Evolutionary conservation across 441 rosid species (phyloP).

Genomic region (Breynia disticha): DNA sequence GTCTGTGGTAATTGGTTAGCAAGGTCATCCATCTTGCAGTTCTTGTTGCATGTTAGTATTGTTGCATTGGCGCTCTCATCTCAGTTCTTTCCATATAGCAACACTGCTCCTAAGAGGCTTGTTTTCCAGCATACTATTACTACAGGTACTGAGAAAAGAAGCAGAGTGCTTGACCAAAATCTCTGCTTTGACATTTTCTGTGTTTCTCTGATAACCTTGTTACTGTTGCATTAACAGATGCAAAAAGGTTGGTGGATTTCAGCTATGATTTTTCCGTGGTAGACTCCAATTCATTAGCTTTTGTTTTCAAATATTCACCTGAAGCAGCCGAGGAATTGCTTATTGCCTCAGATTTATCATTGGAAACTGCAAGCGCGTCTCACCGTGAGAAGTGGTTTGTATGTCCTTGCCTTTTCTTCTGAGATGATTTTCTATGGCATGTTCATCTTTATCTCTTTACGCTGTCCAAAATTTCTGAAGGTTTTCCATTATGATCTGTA

Average conservation of each 20-base stretch:
- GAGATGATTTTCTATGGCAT: background rate
- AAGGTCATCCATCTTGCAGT: conserved; percentile 57
- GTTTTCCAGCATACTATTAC: conserved; percentile 78
- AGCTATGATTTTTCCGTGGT: conserved; percentile 65
- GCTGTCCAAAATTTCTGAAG: background rate
- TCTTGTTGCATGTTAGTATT: conserved; percentile 61
- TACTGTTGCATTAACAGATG: conserved; percentile 44
- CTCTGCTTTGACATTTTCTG: background rate
- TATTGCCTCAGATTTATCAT: conserved; percentile 40
- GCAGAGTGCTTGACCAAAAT: background rate
- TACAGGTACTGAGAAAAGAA: conserved; percentile 42
- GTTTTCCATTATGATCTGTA: background rate
- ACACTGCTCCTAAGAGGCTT: conserved; percentile 83
- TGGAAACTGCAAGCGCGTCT: conserved; percentile 36
- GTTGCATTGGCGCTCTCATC: conserved; percentile 80
- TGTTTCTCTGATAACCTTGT: conserved; percentile 4
- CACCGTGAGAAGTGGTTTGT: conserved; percentile 62
- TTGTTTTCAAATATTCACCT: conserved; percentile 63
- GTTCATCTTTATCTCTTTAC: background rate
- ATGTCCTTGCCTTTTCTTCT: conserved; percentile 17
- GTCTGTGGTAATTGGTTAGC: conserved; percentile 72
- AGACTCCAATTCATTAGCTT: conserved; percentile 75
- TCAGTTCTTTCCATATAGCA: conserved; percentile 87
- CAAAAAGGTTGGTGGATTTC: conserved; percentile 41
- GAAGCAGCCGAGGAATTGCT: conserved; percentile 56